Evolutionary conservation across 345 rosid genomes (phyloP).

Genomic region (Camelina sativa): DNA sequence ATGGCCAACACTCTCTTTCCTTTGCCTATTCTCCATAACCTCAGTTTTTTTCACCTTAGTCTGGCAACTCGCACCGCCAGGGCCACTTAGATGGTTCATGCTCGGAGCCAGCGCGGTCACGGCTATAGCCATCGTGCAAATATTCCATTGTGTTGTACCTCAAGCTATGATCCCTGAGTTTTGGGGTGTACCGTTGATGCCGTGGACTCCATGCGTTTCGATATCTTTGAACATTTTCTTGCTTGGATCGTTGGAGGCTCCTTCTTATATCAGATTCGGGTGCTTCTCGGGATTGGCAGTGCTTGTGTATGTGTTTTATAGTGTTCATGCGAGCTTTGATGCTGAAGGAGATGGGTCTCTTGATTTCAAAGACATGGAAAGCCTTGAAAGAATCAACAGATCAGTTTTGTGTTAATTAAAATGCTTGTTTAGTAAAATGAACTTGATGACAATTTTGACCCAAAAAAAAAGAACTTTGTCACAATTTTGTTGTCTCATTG

Average conservation of each 20-base stretch:
- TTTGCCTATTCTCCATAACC: constrained; percentile 62
- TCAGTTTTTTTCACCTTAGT: constrained; percentile 61
- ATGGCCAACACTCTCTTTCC: constrained; percentile 75
- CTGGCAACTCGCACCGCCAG: constrained; percentile 60
- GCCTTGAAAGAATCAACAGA: constrained; percentile 43
- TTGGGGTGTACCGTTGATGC: constrained; percentile 95
- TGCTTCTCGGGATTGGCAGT: constrained; percentile 68
- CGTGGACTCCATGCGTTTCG: constrained; percentile 81
- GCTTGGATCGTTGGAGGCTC: constrained; percentile 71
- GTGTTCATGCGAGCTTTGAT: constrained; percentile 92
- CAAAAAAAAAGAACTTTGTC: not conserved
- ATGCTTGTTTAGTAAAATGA: not conserved
- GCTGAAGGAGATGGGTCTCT: constrained; percentile 62
- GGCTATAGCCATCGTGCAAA: constrained; percentile 55
- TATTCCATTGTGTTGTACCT: constrained; percentile 65
- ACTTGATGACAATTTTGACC: not conserved
- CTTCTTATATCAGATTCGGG: constrained; percentile 73
- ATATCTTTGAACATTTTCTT: constrained; percentile 80
- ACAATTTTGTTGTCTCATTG: not conserved
- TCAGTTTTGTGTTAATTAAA: constrained; percentile 26
- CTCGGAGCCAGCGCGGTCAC: constrained; percentile 51
- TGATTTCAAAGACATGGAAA: constrained; percentile 53
- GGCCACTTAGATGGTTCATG: constrained; percentile 56
- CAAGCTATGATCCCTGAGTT: constrained; percentile 77
- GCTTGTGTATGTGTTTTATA: constrained; percentile 71